phyloP scores from a whole-genome alignment of 345 rosid species.

The Salix viminalis region DNA sequence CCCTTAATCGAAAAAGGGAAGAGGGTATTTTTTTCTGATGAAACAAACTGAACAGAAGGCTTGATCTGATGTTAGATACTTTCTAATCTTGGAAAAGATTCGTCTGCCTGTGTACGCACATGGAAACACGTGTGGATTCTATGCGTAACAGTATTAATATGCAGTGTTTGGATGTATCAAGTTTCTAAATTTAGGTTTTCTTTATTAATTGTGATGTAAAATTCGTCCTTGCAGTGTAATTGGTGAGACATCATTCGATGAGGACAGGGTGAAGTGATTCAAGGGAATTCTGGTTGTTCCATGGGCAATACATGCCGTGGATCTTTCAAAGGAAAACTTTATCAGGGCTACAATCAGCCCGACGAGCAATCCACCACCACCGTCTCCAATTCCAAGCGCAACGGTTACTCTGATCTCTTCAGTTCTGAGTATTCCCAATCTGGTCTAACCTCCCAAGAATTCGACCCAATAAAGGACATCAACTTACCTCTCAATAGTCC shows the following conservation, averaged over 20 bases:
- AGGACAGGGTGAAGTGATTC: constrained; percentile 31
- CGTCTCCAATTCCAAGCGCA: constrained; percentile 35
- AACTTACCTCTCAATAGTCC: constrained; percentile 33
- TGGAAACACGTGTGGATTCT: not conserved
- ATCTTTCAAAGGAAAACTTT: constrained; percentile 69
- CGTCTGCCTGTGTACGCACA: not conserved
- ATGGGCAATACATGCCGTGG: constrained; percentile 99
- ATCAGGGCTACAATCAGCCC: constrained; percentile 74
- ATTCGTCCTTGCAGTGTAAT: constrained; percentile 18
- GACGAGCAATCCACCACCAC: constrained; percentile 38
- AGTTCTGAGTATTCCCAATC: constrained; percentile 44
- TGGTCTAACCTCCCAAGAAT: constrained; percentile 36
- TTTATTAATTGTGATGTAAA: not conserved
- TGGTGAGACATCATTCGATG: constrained; percentile 40
- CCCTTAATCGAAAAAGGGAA: not conserved
- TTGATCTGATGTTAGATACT: constrained; percentile 10
- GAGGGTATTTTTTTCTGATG: not conserved
- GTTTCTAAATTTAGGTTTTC: constrained; percentile 4
- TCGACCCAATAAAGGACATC: constrained; percentile 32
- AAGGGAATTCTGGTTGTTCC: constrained; percentile 46
- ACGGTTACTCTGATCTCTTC: constrained; percentile 37
- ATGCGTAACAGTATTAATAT: not conserved
- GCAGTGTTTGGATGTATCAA: not conserved
- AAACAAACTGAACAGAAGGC: not conserved
- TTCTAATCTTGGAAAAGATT: not conserved